Evolutionary conservation across 208 protist species (phyloP), one percentile per base, ranked within the genome.

Genomic region (Leishmania gerbilli): DNA sequence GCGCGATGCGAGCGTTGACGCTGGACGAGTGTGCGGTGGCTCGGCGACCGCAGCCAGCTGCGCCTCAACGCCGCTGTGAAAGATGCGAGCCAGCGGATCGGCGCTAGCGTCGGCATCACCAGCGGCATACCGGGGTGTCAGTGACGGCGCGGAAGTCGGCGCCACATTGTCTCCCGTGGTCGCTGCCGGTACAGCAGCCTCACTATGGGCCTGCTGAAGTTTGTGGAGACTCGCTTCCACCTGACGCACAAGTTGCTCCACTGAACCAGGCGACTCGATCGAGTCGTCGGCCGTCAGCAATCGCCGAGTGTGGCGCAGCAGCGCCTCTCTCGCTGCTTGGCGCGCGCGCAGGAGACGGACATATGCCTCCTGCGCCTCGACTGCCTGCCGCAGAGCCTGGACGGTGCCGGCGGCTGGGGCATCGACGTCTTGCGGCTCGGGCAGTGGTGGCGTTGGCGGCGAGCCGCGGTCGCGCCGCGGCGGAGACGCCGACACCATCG

Each of bases 341-440:
- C 77, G 81, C 19, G 58, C 53, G 8, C 83, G 79, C 58, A 89
- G 83, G 53, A 85, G 74, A 42, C 74, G 65, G 37, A 91, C 86
- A 45, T 83, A 68, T 7, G 80, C 42, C 76, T 87, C 83, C 68
- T 91, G 84, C 24, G 60, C 64, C 24, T 80, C 80, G 51, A 91
- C 82, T 17, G 77, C 79, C 34, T 53, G 62, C 42, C 80, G 76
- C 6, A 90, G 77, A 8, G 69, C 81, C 45, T 74, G 64, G 2
- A 87, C 72, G 13, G 68, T 27, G 21, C 69, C 64, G 15, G n/a
- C 27, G 19, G 64, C 77, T 4, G 7, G 34, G 21, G 17, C 71
- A 47, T 49, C 42, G 9, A 62, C 55, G 51, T 77, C 51, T 8
- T 8, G 71, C 60, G 40, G 24, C 21, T 37, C 42, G n/a, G 40